Percentiles rank a stretch among this genome's conserved stretches.
These are phyloP conservation scores for Phytophthora quininea DNA, from an alignment of 352 stramenopile species.

Conservation along the genomic window DNA sequence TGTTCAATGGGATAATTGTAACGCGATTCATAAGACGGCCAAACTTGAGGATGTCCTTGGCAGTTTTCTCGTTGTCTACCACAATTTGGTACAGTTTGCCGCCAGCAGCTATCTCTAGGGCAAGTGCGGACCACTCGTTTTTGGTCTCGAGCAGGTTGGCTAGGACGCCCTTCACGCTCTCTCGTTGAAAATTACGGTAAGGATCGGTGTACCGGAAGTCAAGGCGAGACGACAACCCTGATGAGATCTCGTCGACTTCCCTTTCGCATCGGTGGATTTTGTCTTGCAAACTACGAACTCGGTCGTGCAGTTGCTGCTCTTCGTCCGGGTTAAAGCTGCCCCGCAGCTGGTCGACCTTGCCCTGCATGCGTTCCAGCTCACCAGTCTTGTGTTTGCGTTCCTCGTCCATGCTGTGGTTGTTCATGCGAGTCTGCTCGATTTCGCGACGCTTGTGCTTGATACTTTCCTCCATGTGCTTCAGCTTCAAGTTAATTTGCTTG, in stretches of 20 bases:
- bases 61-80: slow-evolving; percentile 98
- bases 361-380: slow-evolving; percentile 71
- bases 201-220: slow-evolving; percentile 97
- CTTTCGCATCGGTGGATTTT: slow-evolving; percentile 76
- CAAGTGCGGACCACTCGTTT: slow-evolving; percentile 92
- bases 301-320: slow-evolving; percentile 67
- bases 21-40: slow-evolving; percentile 96
- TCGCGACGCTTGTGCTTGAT: slow-evolving; percentile 79
- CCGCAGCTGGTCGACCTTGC: slow-evolving; percentile 61
- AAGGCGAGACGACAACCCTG: slow-evolving; percentile 94
- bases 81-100: slow-evolving; percentile 99
- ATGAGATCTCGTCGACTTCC: slow-evolving; percentile 92
- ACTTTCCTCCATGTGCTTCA: slow-evolving; percentile 92
- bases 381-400: slow-evolving; percentile 68
- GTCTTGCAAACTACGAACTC: slow-evolving; percentile 65
- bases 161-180: slow-evolving; percentile 98
- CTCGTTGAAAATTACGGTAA: slow-evolving; percentile 93
- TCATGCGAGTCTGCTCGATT: slow-evolving; percentile 72
- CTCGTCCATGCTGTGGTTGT: slow-evolving; percentile 76
- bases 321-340: slow-evolving; percentile 78
- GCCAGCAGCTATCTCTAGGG: slow-evolving; percentile 97
- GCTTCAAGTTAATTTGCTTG: slow-evolving; percentile 94
- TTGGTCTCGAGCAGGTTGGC: slow-evolving; percentile 96
- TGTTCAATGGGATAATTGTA: slow-evolving; percentile 99
- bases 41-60: slow-evolving; percentile 98